phyloP scores from a whole-genome alignment of 1,284 basidiomycete species.

The Phellopilus nigrolimitatus region DNA sequence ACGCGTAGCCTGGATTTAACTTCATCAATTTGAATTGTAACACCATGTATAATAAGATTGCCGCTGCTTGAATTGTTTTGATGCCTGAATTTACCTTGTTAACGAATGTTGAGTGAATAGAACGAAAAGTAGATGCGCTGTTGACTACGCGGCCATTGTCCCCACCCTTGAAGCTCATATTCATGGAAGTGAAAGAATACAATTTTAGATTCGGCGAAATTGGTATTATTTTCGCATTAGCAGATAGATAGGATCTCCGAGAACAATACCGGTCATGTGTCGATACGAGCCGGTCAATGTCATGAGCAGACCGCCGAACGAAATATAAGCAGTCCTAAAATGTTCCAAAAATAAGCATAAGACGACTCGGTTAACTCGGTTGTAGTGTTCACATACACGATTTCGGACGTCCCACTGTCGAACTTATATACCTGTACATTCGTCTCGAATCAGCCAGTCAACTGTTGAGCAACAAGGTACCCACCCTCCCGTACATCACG shows the following conservation, averaged over 20 bases:
- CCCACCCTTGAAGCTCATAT: no score
- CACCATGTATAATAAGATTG: no score
- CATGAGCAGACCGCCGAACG: slow-evolving; percentile 96
- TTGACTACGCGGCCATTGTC: no score
- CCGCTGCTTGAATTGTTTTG: no score
- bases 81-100: no score
- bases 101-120: no score
- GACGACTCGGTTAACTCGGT: no score
- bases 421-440: slow-evolving; percentile 95
- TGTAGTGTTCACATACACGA: no score
- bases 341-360: no score
- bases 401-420: slow-evolving; percentile 80
- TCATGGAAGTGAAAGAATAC: neutral
- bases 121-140: no score
- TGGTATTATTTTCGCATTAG: slow-evolving; percentile 74
- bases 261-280: slow-evolving; percentile 88
- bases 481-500: slow-evolving; percentile 97
- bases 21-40: no score
- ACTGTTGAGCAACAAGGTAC: slow-evolving; percentile 24
- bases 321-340: slow-evolving; percentile 95
- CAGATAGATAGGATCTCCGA: slow-evolving; percentile 91
- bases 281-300: slow-evolving; percentile 91
- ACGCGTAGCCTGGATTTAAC: no score
- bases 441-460: neutral
- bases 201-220: neutral